Conservation (phyloP, 2,329 filamentous ascomycete genomes). For the Penicillium sp. region DNA sequence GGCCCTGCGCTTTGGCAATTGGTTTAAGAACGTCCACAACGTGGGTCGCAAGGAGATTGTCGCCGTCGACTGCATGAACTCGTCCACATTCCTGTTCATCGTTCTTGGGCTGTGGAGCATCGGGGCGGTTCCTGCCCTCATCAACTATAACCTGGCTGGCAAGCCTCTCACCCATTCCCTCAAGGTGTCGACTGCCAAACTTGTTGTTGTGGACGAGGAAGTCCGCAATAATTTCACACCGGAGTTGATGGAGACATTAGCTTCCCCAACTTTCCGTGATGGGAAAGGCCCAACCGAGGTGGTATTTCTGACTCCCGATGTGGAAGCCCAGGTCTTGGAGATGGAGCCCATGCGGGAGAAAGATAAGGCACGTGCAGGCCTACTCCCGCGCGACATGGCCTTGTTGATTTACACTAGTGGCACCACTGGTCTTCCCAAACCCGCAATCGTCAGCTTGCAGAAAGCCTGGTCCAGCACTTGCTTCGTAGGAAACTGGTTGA, state of each 20-base stretch:
- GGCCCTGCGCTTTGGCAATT: slow-evolving; percentile 70
- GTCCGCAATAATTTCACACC: slow-evolving; percentile 53
- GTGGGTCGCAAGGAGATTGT: slow-evolving; percentile 73
- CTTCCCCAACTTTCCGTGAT: slow-evolving; percentile 40
- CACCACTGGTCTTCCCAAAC: slow-evolving; percentile 80
- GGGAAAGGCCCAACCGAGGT: slow-evolving; percentile 55
- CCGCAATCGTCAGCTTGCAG: slow-evolving; percentile 71
- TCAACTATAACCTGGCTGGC: slow-evolving; percentile 80
- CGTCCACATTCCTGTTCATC: slow-evolving; percentile 72
- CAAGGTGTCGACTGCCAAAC: slow-evolving; percentile 62
- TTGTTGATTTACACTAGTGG: slow-evolving; percentile 83
- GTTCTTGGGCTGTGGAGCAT: slow-evolving; percentile 79
- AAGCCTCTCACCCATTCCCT: slow-evolving; percentile 74
- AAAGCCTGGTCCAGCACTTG: slow-evolving; percentile 59
- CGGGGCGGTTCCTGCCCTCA: slow-evolving; percentile 78
- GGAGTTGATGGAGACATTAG: slow-evolving; percentile 44
- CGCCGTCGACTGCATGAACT: slow-evolving; percentile 79
- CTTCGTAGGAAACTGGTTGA: slow-evolving; percentile 58
- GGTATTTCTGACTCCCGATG: slow-evolving; percentile 59
- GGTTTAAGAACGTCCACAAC: slow-evolving; percentile 64
- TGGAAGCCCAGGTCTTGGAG: slow-evolving; percentile 56
- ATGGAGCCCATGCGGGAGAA: slow-evolving; percentile 57
- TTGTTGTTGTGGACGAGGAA: slow-evolving; percentile 71
- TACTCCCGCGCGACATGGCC: slow-evolving; percentile 58
- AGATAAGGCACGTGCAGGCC: slow-evolving; percentile 56